Percentiles rank a stretch among this genome's conserved stretches.
Conservation (phyloP, 257 asterid genomes). For the Prunella vulgaris region DNA sequence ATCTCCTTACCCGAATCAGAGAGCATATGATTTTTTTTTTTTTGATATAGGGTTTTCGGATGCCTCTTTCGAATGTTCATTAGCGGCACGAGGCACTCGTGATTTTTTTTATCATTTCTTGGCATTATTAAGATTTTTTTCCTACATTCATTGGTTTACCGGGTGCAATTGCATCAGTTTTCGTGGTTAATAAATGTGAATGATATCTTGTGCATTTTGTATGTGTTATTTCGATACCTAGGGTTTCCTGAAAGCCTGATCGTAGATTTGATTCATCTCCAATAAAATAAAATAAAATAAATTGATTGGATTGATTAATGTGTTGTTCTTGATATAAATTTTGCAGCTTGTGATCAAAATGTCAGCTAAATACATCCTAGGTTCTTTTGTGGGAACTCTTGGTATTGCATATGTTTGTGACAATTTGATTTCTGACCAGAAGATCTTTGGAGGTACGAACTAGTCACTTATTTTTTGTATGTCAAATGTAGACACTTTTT, state of each 20-base stretch:
- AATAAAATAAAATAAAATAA: too few species aligned
- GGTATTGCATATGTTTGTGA: slow-evolving; percentile 29
- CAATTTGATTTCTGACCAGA: slow-evolving; percentile 29
- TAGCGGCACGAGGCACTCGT: not conserved
- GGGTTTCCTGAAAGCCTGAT: not conserved
- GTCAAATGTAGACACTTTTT: not conserved
- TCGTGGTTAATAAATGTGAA: not conserved
- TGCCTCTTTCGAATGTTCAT: not conserved
- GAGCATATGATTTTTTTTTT: not conserved
- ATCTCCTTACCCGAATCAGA: not conserved
- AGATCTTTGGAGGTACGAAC: slow-evolving; percentile 34
- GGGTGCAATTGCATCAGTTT: not conserved
- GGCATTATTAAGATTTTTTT: not conserved
- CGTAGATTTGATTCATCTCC: not conserved
- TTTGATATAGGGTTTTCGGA: not conserved
- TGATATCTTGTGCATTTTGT: not conserved
- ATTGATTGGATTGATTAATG: slow-evolving; percentile 1
- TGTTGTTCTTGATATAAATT: slow-evolving; percentile 2
- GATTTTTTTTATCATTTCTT: not conserved
- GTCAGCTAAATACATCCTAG: slow-evolving; percentile 27
- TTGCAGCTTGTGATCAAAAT: slow-evolving; percentile 24
- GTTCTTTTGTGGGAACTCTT: slow-evolving; percentile 20
- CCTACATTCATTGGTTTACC: not conserved
- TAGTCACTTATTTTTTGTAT: not conserved
- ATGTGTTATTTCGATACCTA: not conserved